Evolutionary conservation across 306 rosid genomes (phyloP), one percentile per base, ranked within the genome.

Genomic region (Pterocarpus macrocarpus): DNA sequence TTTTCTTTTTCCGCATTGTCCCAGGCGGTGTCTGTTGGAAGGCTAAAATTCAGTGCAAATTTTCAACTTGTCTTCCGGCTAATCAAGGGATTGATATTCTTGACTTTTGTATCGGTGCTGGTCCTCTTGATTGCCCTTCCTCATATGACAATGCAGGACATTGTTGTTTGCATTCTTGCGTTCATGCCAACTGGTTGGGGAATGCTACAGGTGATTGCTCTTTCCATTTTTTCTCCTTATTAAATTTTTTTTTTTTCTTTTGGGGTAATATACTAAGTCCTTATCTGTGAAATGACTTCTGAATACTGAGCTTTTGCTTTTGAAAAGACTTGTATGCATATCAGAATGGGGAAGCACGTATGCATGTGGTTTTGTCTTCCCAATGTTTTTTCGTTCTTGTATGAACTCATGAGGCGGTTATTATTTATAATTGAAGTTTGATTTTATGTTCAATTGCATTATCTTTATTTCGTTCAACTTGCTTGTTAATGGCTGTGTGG

Each of bases 141-240:
- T 75, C 95, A 85, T 44, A 93, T 95, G 99, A 88, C 96, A 8
- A 53, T 95, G 66, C 97, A 86, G 71, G 99, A 95, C 83, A 95
- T 95, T 63, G 35, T 95, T 83, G 99, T 95, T 44, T 95, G 98
- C 88, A 90, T 91, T 80, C 99, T 95, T 82, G 99, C 99, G 80
- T 95, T 95, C 88, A 90, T 93, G 98, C 99, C 99, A 16, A 93
- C 99, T 47, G 99, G 99, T 63, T 95, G 99, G 99, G 99, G 99
- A 47, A 87, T 95, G 87, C 92, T 95, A 85, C 87, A 90, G 96
- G 99, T 95, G 57, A 80, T 88, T 28, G 49, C 50, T n/a, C 63
- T 28, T 71, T 75, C 73, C 7, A 49, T 61, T 59, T 78, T 28
- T 15, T 4, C 15, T 47, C 59, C 14, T 2, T 11, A 15, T 50